Conservation (phyloP, 129 eudicot genomes). For the Ambrosia artemisiifolia region DNA sequence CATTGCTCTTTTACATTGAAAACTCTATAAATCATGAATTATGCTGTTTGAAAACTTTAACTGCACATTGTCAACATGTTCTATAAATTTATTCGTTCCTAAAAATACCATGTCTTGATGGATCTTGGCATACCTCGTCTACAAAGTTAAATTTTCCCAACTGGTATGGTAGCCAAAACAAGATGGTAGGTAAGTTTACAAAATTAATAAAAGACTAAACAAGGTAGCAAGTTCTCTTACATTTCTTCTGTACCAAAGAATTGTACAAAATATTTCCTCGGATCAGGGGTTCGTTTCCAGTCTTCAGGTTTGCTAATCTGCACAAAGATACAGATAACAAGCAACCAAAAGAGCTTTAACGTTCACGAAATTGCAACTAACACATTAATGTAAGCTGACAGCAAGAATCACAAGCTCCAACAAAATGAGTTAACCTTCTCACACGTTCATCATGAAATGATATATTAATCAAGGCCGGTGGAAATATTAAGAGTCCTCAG, state of each 20-base stretch:
- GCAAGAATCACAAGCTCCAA: slow-evolving; percentile 21
- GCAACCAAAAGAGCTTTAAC: slow-evolving; percentile 20
- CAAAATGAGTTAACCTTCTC: slow-evolving; percentile 25
- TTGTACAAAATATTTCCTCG: slow-evolving; percentile 71
- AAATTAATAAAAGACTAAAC: slow-evolving; percentile 4
- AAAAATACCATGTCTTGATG: slow-evolving; percentile 7
- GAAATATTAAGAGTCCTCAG: slow-evolving; percentile 24
- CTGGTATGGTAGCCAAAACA: slow-evolving; percentile 11
- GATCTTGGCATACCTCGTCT: background rate
- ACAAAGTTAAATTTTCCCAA: background rate
- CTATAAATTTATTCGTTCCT: background rate
- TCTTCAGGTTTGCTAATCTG: slow-evolving; percentile 93
- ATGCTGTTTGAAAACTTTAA: background rate
- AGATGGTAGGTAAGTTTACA: slow-evolving; percentile 6
- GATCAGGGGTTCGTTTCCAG: slow-evolving; percentile 66
- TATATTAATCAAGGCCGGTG: slow-evolving; percentile 24
- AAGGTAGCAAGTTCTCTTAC: slow-evolving; percentile 56
- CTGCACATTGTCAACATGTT: background rate
- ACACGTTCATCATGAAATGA: slow-evolving; percentile 19
- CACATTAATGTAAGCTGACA: slow-evolving; percentile 29
- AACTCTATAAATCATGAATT: background rate
- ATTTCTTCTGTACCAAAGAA: slow-evolving; percentile 92
- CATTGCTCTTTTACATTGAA: background rate
- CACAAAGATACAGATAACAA: slow-evolving; percentile 28
- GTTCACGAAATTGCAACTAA: slow-evolving; percentile 22